Base-by-base conservation (phyloP, 495 filamentous ascomycete species). In the Collariella sp. region DNA sequence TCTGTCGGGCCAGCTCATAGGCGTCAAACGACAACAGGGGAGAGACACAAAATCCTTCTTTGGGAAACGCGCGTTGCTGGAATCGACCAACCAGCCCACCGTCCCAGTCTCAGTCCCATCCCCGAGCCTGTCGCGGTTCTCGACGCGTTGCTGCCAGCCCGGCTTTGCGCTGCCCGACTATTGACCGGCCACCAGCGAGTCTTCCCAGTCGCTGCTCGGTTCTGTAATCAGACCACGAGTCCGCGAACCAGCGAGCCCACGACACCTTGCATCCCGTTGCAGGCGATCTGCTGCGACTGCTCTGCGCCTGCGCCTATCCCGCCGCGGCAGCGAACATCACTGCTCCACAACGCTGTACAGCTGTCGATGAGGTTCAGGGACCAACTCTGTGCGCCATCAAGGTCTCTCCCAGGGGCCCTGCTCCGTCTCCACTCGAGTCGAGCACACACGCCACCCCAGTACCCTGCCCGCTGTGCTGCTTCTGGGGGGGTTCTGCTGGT, bases 371-470 rank as follows among this genome's bases (percentile, higher is more conserved):
- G 46, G 44, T 38, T 36, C 40, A 44, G 42, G 55, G 59, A 57
- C 53, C 56, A 29, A 38, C 50, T 55, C 18, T 33, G 49, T 23
- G 54, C 54, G 34, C 35, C 43, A 36, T 47, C 52, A 45, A 29
- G 47, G 44, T 50, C 43, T 46, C 10, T 3, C 53, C 26, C 46
- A 47, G 46, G 42, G 29, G 41, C 46, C 53, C 49, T 57, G 60
- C 51, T 43, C 22, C 46, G 43, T 50, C 48, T 46, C 62, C 62
- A 60, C 62, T 52, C 29, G 15, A 43, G 52, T 44, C 33, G 44
- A 51, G 50, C 44, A 43, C 51, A 22, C 49, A 50, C 56, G 50
- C 44, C 38, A 45, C 42, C 42, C 60, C 48, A 59, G 61, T 66
- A 46, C 41, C 48, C 20, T 15, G n/a, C n/a, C 7, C 9, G 13